Conservation (phyloP, 1,284 basidiomycete species). For the Fomitopsis pinicola region DNA sequence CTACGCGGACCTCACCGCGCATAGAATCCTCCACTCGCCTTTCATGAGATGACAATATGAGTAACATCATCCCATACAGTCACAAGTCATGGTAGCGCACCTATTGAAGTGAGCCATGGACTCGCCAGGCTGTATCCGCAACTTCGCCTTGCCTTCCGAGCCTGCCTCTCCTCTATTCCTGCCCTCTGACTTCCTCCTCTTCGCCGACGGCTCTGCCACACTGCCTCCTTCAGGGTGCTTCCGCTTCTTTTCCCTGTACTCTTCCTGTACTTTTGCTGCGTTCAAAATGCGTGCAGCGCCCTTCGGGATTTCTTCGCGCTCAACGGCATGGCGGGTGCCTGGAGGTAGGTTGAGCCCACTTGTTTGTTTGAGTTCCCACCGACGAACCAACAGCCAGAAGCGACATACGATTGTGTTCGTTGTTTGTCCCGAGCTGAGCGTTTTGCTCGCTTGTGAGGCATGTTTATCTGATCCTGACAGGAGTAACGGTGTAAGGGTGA, state of each 20-base stretch:
- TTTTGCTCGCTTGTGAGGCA: conserved; percentile 67
- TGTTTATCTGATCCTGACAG: conserved; percentile 23
- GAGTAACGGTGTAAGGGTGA: too few species aligned
- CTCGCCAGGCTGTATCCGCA: conserved; percentile 62
- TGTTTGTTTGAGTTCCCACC: background rate
- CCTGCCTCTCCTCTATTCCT: background rate
- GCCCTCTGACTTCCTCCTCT: conserved; percentile 20
- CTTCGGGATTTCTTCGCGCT: conserved; percentile 61
- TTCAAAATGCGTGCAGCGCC: conserved; percentile 59
- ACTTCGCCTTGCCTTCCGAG: conserved; percentile 13
- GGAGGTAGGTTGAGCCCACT: conserved; percentile 41
- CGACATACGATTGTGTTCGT: conserved; percentile 35
- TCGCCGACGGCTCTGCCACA: conserved; percentile 21
- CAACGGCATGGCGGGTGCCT: conserved; percentile 16
- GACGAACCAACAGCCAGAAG: conserved; percentile 1
- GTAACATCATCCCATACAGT: background rate
- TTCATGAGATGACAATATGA: background rate
- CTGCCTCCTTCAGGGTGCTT: conserved; percentile 30
- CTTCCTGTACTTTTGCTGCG: conserved; percentile 51
- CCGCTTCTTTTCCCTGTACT: conserved; percentile 47
- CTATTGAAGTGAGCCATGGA: conserved; percentile 70
- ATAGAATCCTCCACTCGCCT: conserved; percentile 72
- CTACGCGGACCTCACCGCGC: conserved; percentile 56
- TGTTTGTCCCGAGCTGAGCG: conserved; percentile 40
- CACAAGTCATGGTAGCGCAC: conserved; percentile 34